Base-by-base conservation (phyloP, 2,329 filamentous ascomycete genomes). In the Bipolaris victoriae region DNA sequence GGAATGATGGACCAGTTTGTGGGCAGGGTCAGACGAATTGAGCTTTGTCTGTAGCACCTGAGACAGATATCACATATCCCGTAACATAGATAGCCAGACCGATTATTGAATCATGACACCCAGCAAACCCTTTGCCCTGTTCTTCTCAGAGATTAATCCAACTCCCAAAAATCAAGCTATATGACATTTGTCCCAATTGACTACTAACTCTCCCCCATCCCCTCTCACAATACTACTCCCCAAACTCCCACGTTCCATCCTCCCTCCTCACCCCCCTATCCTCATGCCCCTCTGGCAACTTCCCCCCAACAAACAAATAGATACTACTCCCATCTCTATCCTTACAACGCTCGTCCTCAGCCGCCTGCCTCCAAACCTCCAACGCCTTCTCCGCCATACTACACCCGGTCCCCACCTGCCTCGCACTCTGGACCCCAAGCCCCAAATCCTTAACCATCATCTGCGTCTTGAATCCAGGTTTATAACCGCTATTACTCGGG, bases 361-460 rank as follows among this genome's bases (percentile, higher is more conserved):
- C 64, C n/a, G 71, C 72, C 13, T 45, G 58, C 40, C 67, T 56
- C 66, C 70, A 74, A 18, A 65, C 58, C 46, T 54, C 47, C 62
- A 74, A 58, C 15, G 72, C 71, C 7, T 63, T 68, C 39, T 71
- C 63, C 11, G 68, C 72, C 66, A 73, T 75, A 20, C 46, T 48
- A 9, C 70, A 68, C 39, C 46, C 57, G 1, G 71, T 59, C 1
- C 69, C 66, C 7, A 73, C 65, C 54, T 69, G 62, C 29, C 63
- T 68, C 36, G 63, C 71, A 13, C 60, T 57, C 43, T 73, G 66
- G 29, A 74, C 67, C 1, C 69, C 71, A 33, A 75, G 48, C 1
- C 68, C 68, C 35, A 75, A 20, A 55, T 75, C 72, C 47, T 75
- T 75, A 1, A 72, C 52, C 71, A 75, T 71, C 71, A 75, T 75